phyloP scores from a whole-genome alignment of 2,329 filamentous ascomycete genomes.

The Penicillium sclerotiorum region DNA sequence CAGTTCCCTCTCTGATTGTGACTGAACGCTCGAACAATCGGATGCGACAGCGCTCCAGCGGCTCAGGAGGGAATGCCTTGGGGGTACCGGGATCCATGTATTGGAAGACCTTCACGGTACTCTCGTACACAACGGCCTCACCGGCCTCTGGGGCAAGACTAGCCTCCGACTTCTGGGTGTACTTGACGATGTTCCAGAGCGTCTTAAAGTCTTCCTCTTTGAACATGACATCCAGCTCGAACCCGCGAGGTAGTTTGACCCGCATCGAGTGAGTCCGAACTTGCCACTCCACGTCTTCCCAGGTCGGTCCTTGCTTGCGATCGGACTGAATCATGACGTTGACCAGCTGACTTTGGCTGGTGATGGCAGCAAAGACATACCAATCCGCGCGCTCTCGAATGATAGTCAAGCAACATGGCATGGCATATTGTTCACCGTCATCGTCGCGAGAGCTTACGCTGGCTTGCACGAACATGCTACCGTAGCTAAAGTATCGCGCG shows the following conservation, averaged over 20 bases:
- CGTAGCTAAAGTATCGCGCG: slow-evolving; percentile 73
- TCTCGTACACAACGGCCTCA: slow-evolving; percentile 70
- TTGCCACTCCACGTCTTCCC: slow-evolving; percentile 82
- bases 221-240: slow-evolving; percentile 71
- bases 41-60: slow-evolving; percentile 70
- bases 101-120: slow-evolving; percentile 72
- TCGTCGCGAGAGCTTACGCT: slow-evolving; percentile 71
- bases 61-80: slow-evolving; percentile 73
- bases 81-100: slow-evolving; percentile 77
- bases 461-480: slow-evolving; percentile 72
- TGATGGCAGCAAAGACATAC: slow-evolving; percentile 71
- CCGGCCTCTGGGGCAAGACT: slow-evolving; percentile 69
- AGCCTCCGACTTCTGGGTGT: slow-evolving; percentile 73
- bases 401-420: slow-evolving; percentile 76
- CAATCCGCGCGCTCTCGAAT: slow-evolving; percentile 70
- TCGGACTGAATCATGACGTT: slow-evolving; percentile 73
- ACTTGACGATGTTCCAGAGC: slow-evolving; percentile 82
- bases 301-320: slow-evolving; percentile 69
- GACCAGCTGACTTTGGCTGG: slow-evolving; percentile 77
- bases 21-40: slow-evolving; percentile 73
- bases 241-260: slow-evolving; percentile 73
- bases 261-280: slow-evolving; percentile 67
- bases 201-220: slow-evolving; percentile 75
- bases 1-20: slow-evolving; percentile 71
- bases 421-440: slow-evolving; percentile 66